These are phyloP conservation scores for Ogataea trehalophila DNA, from an alignment of 805 yeast species.

Conservation along the genomic window DNA sequence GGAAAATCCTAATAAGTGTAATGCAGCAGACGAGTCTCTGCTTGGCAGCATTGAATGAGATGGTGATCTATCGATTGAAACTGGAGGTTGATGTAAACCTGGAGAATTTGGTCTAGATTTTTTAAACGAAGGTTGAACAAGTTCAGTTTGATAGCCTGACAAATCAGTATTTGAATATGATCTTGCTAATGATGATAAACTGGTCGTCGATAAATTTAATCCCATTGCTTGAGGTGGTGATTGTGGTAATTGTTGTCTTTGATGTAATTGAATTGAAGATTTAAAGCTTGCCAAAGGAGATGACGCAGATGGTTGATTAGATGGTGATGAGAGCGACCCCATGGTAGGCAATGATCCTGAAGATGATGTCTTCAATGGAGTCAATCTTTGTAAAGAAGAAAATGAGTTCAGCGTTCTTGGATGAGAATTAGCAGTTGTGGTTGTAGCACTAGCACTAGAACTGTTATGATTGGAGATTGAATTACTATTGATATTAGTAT, in stretches of 20 bases:
- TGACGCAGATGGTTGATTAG: background rate
- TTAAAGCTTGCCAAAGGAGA: background rate
- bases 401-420: conserved; percentile 31
- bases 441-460: conserved; percentile 11
- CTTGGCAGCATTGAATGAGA: conserved; percentile 14
- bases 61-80: conserved; percentile 20
- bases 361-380: conserved; percentile 30
- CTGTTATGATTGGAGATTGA: conserved; percentile 23
- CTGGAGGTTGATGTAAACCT: conserved; percentile 16
- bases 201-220: conserved; percentile 12
- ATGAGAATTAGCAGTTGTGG: conserved; percentile 8
- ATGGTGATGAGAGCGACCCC: background rate
- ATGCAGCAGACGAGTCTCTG: conserved; percentile 27
- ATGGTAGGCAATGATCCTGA: conserved; percentile 11
- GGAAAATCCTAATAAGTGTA: conserved; percentile 27
- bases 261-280: background rate
- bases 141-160: conserved; percentile 7
- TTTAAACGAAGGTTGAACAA: conserved; percentile 36
- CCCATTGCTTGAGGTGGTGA: conserved; percentile 1
- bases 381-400: conserved; percentile 42
- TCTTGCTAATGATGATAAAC: conserved; percentile 10
- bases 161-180: conserved; percentile 42
- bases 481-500: conserved; percentile 30
- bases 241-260: background rate
- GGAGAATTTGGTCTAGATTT: conserved; percentile 51